Evolutionary conservation across 441 rosid species (phyloP), one percentile per base, ranked within the genome.

Genomic region (Pelargonium citronellum): DNA sequence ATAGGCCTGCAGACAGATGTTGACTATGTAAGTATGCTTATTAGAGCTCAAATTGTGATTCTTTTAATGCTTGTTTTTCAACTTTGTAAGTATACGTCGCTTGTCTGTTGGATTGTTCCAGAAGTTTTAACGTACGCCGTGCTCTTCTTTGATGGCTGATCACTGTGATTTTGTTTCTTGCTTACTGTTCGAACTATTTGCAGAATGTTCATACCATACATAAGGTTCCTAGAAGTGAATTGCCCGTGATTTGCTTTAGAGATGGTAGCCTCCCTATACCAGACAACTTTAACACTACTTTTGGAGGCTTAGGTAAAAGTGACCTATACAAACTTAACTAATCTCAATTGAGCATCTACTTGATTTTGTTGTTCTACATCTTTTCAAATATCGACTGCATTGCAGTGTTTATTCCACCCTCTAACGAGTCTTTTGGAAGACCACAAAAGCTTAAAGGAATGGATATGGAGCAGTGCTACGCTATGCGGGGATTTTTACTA

Each of bases 381-480:
- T 51, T n/a, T 51, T 15, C 22, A 6, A 55, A 55, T 16, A 55
- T n/a, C 2, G 11, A 55, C 20, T 16, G 1, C 61, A 55, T 17
- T 74, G 73, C 71, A 78, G 84, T 72, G 47, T 67, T 80, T 61
- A 85, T 82, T 73, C 22, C 79, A 64, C 75, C 86, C 55, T 82
- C 83, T 11, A 90, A 84, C 78, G 87, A 84, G 73, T 87, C 96
- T 43, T 75, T 83, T 73, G 79, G 78, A 68, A 81, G 75, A 68
- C 74, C 81, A 67, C 74, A 78, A 69, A 81, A 83, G 76, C 77
- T 83, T 66, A 89, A 85, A 16, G 61, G 61, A 55, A 15, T 4
- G 81, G 82, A 83, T 81, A 84, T 74, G 47, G 83, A 88, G 79
- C 88, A 80, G 80, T 94, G 97, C 87, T 90, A 83, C 74, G 92